Conservation (phyloP, 2,329 filamentous ascomycete species). For the Stromatinia cepivora region DNA sequence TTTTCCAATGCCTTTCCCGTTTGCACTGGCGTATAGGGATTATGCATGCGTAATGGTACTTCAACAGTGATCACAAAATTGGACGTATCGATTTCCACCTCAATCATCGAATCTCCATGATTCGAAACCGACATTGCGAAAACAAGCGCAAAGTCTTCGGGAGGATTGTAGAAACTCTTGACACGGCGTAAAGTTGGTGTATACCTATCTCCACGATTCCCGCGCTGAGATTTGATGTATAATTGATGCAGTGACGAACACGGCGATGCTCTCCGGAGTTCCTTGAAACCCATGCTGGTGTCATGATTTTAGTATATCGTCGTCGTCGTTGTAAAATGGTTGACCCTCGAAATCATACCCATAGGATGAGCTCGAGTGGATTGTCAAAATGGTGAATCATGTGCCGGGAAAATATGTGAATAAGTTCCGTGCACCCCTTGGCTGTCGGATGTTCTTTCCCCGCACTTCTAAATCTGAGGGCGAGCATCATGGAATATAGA, state of each 20-base stretch:
- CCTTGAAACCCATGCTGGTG: background rate
- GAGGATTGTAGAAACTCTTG: conserved; percentile 20
- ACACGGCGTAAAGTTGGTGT: conserved; percentile 17
- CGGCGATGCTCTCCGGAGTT: conserved; percentile 17
- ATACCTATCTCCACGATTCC: conserved; percentile 7
- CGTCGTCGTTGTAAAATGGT: background rate
- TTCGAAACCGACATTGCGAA: background rate
- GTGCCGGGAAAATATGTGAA: conserved; percentile 20
- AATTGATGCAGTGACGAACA: conserved; percentile 20
- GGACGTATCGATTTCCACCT: conserved; percentile 14
- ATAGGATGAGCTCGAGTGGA: background rate
- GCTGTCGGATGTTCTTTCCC: conserved; percentile 15
- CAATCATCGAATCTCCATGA: conserved; percentile 3
- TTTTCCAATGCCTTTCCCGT: background rate
- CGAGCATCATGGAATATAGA: conserved; percentile 9
- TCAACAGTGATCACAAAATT: conserved; percentile 15
- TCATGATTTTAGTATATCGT: conserved; percentile 3
- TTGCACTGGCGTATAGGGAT: background rate
- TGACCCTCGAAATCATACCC: conserved; percentile 17
- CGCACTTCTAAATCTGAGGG: background rate
- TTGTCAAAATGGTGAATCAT: conserved; percentile 18
- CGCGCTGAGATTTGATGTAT: conserved; percentile 15
- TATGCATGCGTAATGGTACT: conserved; percentile 13
- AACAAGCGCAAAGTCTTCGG: background rate
- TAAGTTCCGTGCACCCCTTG: conserved; percentile 21